Conservation (phyloP, 148 eudicot species). For the Vaccinium myrtillus region DNA sequence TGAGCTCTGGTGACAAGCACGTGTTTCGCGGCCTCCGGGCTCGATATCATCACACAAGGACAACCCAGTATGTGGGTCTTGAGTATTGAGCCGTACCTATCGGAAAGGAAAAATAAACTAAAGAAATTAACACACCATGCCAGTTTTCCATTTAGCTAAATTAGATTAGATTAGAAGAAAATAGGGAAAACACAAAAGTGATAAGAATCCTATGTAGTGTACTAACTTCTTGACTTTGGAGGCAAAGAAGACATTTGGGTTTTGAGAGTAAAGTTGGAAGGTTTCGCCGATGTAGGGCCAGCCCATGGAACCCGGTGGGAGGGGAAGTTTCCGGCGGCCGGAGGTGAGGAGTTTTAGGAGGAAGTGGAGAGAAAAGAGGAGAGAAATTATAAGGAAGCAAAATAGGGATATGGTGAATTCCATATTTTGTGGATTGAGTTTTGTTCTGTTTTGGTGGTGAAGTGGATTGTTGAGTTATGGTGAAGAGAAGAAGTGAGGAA, state of each 20-base stretch:
- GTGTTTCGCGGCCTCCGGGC: slow-evolving; percentile 81
- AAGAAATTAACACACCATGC: not conserved
- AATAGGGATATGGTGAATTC: slow-evolving; percentile 20
- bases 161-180: too few relatives aligned
- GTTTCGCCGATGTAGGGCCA: slow-evolving; percentile 98
- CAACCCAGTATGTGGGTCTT: slow-evolving; percentile 89
- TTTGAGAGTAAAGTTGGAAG: slow-evolving; percentile 82
- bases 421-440: slow-evolving; percentile 31
- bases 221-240: slow-evolving; percentile 79
- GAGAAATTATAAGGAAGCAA: slow-evolving; percentile 1
- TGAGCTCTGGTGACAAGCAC: slow-evolving; percentile 65
- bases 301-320: slow-evolving; percentile 90
- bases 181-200: not conserved
- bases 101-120: not conserved
- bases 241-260: slow-evolving; percentile 88
- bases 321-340: slow-evolving; percentile 40
- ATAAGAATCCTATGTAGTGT: not conserved
- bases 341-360: slow-evolving; percentile 18
- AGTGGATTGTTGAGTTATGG: not conserved
- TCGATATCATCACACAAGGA: slow-evolving; percentile 87
- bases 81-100: slow-evolving; percentile 83
- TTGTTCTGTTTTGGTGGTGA: not conserved
- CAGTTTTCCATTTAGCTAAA: too few relatives aligned
- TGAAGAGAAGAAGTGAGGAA: slow-evolving; percentile 22
- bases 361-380: slow-evolving; percentile 3